phyloP scores from a whole-genome alignment of 768 basidiomycete genomes.

The Kwoniella sp. region DNA sequence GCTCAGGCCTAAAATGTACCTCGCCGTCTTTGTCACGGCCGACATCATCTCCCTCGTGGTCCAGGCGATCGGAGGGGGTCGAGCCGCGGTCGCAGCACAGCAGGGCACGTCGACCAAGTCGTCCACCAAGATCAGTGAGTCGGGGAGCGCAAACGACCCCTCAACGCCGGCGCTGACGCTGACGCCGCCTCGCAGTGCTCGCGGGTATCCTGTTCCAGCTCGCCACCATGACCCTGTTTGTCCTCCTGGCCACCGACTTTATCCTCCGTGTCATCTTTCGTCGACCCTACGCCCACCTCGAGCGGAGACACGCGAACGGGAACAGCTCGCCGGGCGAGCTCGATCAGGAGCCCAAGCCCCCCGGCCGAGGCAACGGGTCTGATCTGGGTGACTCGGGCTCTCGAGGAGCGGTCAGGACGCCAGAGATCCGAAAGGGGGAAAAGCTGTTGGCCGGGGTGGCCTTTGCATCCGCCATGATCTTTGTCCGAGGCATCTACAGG shows the following conservation, averaged over 20 bases:
- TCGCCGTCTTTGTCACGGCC: constrained; percentile 37
- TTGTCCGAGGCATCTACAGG: constrained; percentile 37
- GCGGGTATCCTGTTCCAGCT: constrained; percentile 46
- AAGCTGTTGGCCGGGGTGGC: constrained; percentile 26
- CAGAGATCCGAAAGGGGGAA: constrained; percentile 17
- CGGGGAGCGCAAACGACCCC: background rate
- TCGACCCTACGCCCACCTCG: constrained; percentile 21
- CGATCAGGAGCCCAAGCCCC: background rate
- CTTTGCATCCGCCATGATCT: constrained; percentile 38
- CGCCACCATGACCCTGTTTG: constrained; percentile 41
- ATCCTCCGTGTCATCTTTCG: constrained; percentile 26
- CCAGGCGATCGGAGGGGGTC: constrained; percentile 46
- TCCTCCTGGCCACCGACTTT: constrained; percentile 39
- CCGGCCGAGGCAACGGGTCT: background rate
- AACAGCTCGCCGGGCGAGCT: background rate
- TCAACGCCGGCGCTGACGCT: background rate
- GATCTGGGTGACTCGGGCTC: background rate
- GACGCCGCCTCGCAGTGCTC: constrained; percentile 27
- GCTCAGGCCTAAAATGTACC: constrained; percentile 28
- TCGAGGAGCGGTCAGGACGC: background rate
- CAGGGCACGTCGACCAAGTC: constrained; percentile 18
- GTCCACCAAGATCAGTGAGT: constrained; percentile 43
- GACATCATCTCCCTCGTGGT: constrained; percentile 44
- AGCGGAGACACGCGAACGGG: background rate
- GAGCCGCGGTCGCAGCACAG: constrained; percentile 35